A percentile compares a stretch with the other conserved stretches of the same genome.
These are phyloP conservation scores for Sphaerulina populicola DNA, from an alignment of 2,329 filamentous ascomycete species.

Conservation along the genomic window DNA sequence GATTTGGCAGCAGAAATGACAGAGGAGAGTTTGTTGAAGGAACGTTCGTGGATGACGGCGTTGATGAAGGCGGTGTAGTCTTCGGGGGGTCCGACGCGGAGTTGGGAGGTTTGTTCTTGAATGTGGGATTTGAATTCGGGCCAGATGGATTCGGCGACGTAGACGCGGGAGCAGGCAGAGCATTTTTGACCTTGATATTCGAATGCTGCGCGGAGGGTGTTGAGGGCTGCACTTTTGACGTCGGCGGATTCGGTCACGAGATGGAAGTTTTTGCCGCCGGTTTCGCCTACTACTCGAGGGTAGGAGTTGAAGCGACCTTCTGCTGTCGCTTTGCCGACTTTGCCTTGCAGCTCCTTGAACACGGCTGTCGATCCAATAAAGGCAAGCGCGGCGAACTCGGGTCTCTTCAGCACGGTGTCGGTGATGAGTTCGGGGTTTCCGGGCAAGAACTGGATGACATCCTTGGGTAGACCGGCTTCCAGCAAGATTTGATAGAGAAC, in stretches of 20 bases:
- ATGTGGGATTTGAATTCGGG: conserved; percentile 60
- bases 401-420: conserved; percentile 63
- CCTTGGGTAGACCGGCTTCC: conserved; percentile 76
- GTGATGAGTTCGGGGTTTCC: conserved; percentile 79
- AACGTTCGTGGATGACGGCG: conserved; percentile 71
- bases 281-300: conserved; percentile 79
- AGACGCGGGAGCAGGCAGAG: conserved; percentile 70
- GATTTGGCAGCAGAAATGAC: conserved; percentile 69
- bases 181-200: conserved; percentile 89
- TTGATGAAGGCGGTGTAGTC: conserved; percentile 71
- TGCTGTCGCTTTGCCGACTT: conserved; percentile 71
- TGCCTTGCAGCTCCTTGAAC: conserved; percentile 77
- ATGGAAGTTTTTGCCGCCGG: conserved; percentile 88
- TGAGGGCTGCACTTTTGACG: conserved; percentile 64
- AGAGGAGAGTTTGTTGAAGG: conserved; percentile 67
- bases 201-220: conserved; percentile 77
- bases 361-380: conserved; percentile 88
- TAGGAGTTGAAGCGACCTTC: conserved; percentile 75
- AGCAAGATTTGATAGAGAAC: conserved; percentile 82
- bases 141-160: conserved; percentile 66
- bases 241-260: conserved; percentile 69
- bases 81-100: conserved; percentile 62
- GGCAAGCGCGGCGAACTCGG: conserved; percentile 75
- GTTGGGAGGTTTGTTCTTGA: conserved; percentile 54
- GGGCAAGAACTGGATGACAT: conserved; percentile 86